These are phyloP conservation scores for Fusarium fracticaudum DNA, from an alignment of 2,329 filamentous ascomycete species.

Conservation along the genomic window DNA sequence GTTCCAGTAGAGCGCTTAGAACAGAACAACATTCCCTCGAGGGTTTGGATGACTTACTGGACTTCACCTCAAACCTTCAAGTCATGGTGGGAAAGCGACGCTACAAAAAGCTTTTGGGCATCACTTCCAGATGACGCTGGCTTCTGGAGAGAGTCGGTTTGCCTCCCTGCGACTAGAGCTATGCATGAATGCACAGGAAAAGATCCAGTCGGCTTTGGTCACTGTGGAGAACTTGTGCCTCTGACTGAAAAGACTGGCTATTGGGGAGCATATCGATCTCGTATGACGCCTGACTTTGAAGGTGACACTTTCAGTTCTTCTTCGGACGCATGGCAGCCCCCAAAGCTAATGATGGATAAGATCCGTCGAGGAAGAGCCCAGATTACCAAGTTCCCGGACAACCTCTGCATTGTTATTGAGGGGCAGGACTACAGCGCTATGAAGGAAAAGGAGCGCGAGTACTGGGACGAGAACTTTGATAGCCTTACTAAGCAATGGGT, in stretches of 20 bases:
- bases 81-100: background rate
- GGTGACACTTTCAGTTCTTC: background rate
- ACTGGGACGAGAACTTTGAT: background rate
- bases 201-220: background rate
- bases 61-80: background rate
- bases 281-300: background rate
- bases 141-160: background rate
- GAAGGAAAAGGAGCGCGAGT: background rate
- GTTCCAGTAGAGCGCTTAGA: background rate
- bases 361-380: background rate
- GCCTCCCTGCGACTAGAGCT: background rate
- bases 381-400: background rate
- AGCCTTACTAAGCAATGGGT: background rate
- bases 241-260: background rate
- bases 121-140: background rate
- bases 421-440: background rate
- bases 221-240: background rate
- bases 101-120: background rate
- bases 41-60: background rate
- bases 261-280: conserved; percentile 4
- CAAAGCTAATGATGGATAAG: background rate
- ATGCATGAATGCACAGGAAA: background rate
- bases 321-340: fast-evolving
- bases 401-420: background rate
- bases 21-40: background rate